These are phyloP conservation scores for Eucalyptus caleyi DNA, from an alignment of 345 rosid species.

Conservation along the genomic window DNA sequence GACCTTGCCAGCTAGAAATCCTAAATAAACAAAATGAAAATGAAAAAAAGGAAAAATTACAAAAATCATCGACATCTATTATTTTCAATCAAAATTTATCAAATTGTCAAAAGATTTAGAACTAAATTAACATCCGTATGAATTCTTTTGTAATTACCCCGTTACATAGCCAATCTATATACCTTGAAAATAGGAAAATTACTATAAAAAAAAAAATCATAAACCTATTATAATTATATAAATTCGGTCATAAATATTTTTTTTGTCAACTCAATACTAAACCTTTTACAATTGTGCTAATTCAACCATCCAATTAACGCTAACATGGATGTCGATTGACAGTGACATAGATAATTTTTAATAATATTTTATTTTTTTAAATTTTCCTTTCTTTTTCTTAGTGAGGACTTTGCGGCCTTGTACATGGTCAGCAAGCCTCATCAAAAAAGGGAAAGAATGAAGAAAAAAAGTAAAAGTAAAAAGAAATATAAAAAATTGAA, in stretches of 20 bases:
- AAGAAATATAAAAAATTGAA: too few species aligned
- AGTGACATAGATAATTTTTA: fast-evolving
- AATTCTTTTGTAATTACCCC: not conserved
- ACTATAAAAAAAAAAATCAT: too few species aligned
- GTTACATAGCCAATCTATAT: not conserved
- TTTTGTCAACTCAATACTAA: fast-evolving
- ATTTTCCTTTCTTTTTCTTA: too few species aligned
- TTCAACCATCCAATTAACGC: fast-evolving
- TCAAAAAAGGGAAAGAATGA: too few species aligned
- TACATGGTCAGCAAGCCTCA: fast-evolving
- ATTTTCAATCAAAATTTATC: not conserved
- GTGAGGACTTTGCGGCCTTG: too few species aligned
- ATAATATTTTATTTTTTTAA: too few species aligned
- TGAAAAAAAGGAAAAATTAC: not conserved
- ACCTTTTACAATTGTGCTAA: fast-evolving
- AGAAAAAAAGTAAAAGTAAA: too few species aligned
- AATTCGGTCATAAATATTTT: too few species aligned
- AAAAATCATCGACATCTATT: not conserved
- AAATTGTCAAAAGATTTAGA: not conserved
- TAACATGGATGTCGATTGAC: fast-evolving
- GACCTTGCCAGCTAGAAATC: not conserved
- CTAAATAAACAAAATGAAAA: not conserved
- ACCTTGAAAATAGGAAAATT: not conserved
- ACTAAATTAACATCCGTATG: fast-evolving
- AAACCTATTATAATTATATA: too few species aligned